These are phyloP conservation scores for Tubosaeta brunneosetosa DNA, from an alignment of 768 basidiomycete species.

Conservation along the genomic window DNA sequence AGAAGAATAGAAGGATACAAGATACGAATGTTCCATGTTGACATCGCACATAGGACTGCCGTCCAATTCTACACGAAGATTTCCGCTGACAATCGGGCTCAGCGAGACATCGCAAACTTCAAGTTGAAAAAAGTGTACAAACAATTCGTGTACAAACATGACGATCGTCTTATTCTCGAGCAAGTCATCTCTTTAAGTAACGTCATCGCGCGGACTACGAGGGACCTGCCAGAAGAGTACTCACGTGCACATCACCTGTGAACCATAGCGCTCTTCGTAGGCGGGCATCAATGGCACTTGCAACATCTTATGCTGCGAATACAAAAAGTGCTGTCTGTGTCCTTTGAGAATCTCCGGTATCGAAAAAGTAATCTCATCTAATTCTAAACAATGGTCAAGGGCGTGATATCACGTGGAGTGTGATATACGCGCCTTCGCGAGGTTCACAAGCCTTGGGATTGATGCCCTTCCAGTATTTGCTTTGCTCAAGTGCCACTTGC, in stretches of 20 bases:
- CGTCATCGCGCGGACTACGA: slow-evolving; percentile 2
- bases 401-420: not conserved
- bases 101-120: not conserved
- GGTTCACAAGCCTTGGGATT: slow-evolving; percentile 81
- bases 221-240: slow-evolving; percentile 24
- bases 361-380: slow-evolving; percentile 58
- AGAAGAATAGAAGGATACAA: slow-evolving; percentile 44
- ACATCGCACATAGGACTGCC: slow-evolving; percentile 69
- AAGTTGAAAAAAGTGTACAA: slow-evolving; percentile 27
- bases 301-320: slow-evolving; percentile 70
- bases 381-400: slow-evolving; percentile 36
- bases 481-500: slow-evolving; percentile 83
- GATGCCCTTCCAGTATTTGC: slow-evolving; percentile 86
- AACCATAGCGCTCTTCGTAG: slow-evolving; percentile 67
- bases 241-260: slow-evolving; percentile 89
- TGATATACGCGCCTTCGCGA: slow-evolving; percentile 53
- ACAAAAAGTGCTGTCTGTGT: slow-evolving; percentile 82
- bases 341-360: slow-evolving; percentile 84
- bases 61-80: slow-evolving; percentile 78
- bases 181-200: slow-evolving; percentile 57
- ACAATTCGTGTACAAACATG: slow-evolving; percentile 95
- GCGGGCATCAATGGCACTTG: slow-evolving; percentile 73
- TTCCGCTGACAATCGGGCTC: slow-evolving; percentile 54
- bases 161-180: slow-evolving; percentile 75
- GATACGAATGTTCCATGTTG: slow-evolving; percentile 75